Conservation (phyloP, 2,329 filamentous ascomycete genomes). For the Cordyceps javanica region DNA sequence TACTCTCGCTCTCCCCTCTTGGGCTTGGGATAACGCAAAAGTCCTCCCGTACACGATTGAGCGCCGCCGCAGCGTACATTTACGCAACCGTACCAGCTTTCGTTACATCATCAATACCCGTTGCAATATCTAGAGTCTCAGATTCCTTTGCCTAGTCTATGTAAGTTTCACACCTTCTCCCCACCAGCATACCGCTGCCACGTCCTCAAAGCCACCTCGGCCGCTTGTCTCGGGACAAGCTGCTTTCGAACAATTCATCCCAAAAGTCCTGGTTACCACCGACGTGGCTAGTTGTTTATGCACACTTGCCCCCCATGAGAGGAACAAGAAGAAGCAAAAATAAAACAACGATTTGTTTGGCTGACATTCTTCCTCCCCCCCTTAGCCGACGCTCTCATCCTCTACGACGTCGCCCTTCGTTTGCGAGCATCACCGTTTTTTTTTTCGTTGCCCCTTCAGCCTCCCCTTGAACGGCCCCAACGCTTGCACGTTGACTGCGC, state of each 20-base stretch:
- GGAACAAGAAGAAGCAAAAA: too few relatives aligned
- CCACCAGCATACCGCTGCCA: constrained; percentile 10
- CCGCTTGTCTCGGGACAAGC: constrained; percentile 9
- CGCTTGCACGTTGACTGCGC: constrained; percentile 7
- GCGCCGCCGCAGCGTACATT: background rate
- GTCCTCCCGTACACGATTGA: background rate
- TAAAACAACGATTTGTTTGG: background rate
- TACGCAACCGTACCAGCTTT: background rate
- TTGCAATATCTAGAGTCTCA: background rate
- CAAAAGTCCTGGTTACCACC: background rate
- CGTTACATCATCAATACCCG: background rate
- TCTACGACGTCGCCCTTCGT: background rate
- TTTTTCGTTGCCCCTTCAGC: background rate
- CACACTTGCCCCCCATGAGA: background rate
- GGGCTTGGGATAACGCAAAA: background rate
- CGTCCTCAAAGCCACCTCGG: background rate
- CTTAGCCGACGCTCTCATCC: background rate
- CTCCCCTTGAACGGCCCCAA: constrained; percentile 6
- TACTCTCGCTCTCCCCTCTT: background rate
- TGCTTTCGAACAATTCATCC: background rate
- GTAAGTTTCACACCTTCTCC: constrained; percentile 6
- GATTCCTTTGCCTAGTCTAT: constrained; percentile 7
- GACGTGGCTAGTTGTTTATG: background rate
- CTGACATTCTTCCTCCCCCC: background rate
- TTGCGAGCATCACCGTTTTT: background rate